Base-by-base conservation (phyloP, 176 grass and related monocot species). In the Phoenix dactylifera region DNA sequence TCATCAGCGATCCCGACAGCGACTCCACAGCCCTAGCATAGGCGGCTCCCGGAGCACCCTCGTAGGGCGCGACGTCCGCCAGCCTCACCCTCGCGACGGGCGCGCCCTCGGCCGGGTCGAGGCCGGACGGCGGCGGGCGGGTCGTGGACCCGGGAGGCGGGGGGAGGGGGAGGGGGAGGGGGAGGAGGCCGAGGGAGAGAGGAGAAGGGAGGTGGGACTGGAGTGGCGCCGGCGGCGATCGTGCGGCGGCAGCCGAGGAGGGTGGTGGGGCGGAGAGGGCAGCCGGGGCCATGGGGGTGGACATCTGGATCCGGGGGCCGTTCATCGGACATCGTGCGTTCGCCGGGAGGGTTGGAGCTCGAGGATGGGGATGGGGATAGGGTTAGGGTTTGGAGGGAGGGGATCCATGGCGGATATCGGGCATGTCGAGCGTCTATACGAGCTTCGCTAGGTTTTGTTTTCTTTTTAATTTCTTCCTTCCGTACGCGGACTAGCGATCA, bases 1-100 rank as follows among this genome's bases (percentile, higher is more conserved):
- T 65, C 70, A 75, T 70, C 63, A 94, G 80, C 49, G 89, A 94
- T 19, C 49, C 64, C 22, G 67, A 74, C 57, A 94, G 60, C 51
- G 77, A 51, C 29, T 76, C 63, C 58, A 88, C 74, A 18, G 80
- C 77, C 65, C 61, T 73, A 7, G 20, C 57, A 58, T 88, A 85
- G 28, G 49, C 55, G 0, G 52, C 48, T 3, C 58, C 35, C 16
- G 71, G 24, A 20, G 71, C 80, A 55, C 89, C 89, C 22, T 94
- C 84, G 50, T 81, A 75, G 4, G 84, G 80, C 4, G 62, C 26
- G 44, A 88, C 49, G 61, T 94, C 84, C 15, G 73, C 67, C 63
- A 88, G 72, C 59, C 72, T 82, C 64, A 94, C 85, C 80, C 60
- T 80, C 19, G 50, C 15, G 22, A 75, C 54, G 6, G 71, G 58